These are phyloP conservation scores for Podaxis rugospora DNA, from an alignment of 768 basidiomycete species.

Conservation along the genomic window DNA sequence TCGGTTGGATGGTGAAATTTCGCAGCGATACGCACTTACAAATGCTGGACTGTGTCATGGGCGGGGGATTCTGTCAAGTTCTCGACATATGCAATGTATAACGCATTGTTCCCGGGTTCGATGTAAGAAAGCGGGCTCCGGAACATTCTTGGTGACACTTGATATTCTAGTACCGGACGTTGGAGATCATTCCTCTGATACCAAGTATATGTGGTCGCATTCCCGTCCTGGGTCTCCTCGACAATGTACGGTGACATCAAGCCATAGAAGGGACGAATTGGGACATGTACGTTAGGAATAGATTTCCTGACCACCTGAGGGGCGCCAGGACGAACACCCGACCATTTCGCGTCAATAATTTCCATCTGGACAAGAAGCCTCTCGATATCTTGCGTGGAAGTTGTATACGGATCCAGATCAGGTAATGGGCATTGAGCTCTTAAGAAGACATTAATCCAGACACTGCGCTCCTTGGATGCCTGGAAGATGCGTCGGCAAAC, in stretches of 20 bases:
- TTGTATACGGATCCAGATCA: background rate
- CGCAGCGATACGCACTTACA: background rate
- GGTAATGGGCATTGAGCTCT: slow-evolving; percentile 1
- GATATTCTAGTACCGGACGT: background rate
- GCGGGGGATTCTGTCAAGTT: background rate
- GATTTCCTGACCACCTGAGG: background rate
- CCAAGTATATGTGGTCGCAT: background rate
- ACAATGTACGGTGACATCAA: background rate
- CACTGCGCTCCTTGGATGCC: slow-evolving; percentile 4
- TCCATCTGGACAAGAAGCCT: background rate
- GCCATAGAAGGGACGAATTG: background rate
- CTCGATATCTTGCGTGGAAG: background rate
- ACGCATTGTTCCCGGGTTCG: background rate
- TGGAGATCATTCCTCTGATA: background rate
- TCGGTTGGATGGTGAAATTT: background rate
- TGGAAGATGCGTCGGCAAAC: slow-evolving; percentile 3
- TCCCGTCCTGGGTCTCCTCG: background rate
- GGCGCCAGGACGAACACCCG: background rate
- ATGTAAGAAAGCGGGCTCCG: background rate
- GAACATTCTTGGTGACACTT: background rate
- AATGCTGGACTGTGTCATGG: background rate
- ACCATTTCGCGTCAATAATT: slow-evolving; percentile 8
- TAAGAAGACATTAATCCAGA: slow-evolving; percentile 6
- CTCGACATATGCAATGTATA: background rate
- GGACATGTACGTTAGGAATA: no score